phyloP scores from a whole-genome alignment of 2,329 filamentous ascomycete genomes.

The Cercospora janseana region DNA sequence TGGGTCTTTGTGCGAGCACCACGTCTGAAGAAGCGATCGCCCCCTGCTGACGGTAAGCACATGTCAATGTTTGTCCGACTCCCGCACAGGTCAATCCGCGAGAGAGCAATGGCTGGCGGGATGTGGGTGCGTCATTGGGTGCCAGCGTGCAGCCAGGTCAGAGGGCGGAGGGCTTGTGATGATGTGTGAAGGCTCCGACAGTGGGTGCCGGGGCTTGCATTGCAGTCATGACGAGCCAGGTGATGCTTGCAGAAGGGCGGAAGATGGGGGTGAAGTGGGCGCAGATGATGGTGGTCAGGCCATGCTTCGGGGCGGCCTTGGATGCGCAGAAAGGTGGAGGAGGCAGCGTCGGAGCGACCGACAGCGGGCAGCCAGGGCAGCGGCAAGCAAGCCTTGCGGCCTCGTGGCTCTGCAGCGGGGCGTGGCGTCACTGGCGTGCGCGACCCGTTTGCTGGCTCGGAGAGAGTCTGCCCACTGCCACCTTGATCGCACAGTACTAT shows the following conservation, averaged over 20 bases:
- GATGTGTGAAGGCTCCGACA: too few species aligned
- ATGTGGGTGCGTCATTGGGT: not conserved
- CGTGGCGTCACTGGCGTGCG: not conserved
- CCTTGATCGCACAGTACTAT: too few species aligned
- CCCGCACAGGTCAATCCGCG: not conserved
- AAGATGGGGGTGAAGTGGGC: not conserved
- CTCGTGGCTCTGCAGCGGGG: too few species aligned
- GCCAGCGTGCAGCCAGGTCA: too few species aligned
- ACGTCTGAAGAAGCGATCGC: not conserved
- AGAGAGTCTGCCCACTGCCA: too few species aligned
- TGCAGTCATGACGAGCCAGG: not conserved
- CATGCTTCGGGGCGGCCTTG: slow-evolving; percentile 5
- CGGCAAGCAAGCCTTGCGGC: too few species aligned
- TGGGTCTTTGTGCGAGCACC: not conserved
- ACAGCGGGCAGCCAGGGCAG: not conserved
- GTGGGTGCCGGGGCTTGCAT: too few species aligned
- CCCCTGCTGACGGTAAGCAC: not conserved
- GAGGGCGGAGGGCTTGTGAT: too few species aligned
- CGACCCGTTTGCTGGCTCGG: too few species aligned
- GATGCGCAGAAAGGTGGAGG: not conserved
- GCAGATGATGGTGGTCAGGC: not conserved
- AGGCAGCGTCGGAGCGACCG: not conserved
- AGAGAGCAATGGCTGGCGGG: not conserved
- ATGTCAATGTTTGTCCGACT: not conserved
- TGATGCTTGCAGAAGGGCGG: not conserved